Evolutionary conservation across 495 filamentous ascomycete species (phyloP), one percentile per base, ranked within the genome.

Genomic region (Penicillium coprophilum): DNA sequence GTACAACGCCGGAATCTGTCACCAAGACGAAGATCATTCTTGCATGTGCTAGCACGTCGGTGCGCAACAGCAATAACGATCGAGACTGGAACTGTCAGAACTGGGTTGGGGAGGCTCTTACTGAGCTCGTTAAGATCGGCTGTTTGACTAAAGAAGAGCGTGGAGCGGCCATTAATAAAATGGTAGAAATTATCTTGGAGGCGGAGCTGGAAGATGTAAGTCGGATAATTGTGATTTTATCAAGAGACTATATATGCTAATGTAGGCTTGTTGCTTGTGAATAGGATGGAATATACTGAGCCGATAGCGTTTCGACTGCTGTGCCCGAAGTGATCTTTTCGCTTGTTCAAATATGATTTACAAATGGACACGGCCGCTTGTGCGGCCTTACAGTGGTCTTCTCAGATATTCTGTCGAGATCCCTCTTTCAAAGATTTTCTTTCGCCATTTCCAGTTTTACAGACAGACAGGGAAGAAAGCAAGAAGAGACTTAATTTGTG

Each of bases 51-150:
- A 30, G 47, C 20, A 69, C 64, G 9, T 49, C 64, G 2, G 62
- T 71, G 17, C 52, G 58, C n/a, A 71, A 71, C 28, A 55, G 63
- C 1, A 59, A 52, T 23, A 4, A 27, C 6, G 54, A 69, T 47
- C 56, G 62, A 8, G 69, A 71, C n/a, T 71, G 66, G 69, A 71
- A 71, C 38, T 69, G 69, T 40, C 66, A 71, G 61, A 69, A 71
- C 27, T 71, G 69, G 69, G 67, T 71, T 0, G 69, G 66, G 0
- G 69, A 71, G 51, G 69, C 66, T 9, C 40, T 71, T 31, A 31
- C 45, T n/a, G 50, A 55, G 23, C 41, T 71, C 27, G 66, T 71
- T 2, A 56, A 57, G 13, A 40, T 58, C 21, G 69, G 66, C 10
- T 66, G 53, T 54, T 28, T 71, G 40, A 63, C 48, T 2, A 41